phyloP scores from a whole-genome alignment of 1,284 basidiomycete genomes.

The Athelia sp. region DNA sequence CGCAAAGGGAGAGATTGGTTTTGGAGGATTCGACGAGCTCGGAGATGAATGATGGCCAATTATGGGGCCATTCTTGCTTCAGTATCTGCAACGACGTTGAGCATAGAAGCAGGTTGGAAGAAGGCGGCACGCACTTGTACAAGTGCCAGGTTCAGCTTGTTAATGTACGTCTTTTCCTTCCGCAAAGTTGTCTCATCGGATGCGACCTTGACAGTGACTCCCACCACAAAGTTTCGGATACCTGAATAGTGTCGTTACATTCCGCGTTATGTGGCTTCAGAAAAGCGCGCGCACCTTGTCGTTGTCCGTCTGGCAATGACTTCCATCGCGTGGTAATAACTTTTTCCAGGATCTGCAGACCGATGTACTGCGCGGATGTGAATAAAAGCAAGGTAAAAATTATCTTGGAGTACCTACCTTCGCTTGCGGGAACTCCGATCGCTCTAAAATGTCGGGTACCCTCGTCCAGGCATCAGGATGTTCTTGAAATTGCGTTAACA shows the following conservation, averaged over 20 bases:
- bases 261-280: not conserved
- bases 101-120: not conserved
- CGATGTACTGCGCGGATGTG: slow-evolving; percentile 68
- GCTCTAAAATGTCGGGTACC: slow-evolving; percentile 92
- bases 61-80: slow-evolving; percentile 99
- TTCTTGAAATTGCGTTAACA: slow-evolving; percentile 95
- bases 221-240: slow-evolving; percentile 96
- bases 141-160: slow-evolving; percentile 95
- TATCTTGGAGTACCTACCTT: slow-evolving; percentile 53
- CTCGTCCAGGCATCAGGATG: slow-evolving; percentile 98
- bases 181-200: slow-evolving; percentile 85
- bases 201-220: slow-evolving; percentile 87
- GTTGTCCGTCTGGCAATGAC: slow-evolving; percentile 89
- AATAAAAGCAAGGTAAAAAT: slow-evolving; percentile 10
- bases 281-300: slow-evolving; percentile 58
- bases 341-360: slow-evolving; percentile 92
- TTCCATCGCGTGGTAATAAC: slow-evolving; percentile 96
- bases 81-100: slow-evolving; percentile 65
- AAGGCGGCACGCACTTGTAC: slow-evolving; percentile 68
- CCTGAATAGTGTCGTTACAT: slow-evolving; percentile 39
- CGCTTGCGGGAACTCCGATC: slow-evolving; percentile 81
- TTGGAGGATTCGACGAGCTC: slow-evolving; percentile 98
- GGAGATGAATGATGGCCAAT: slow-evolving; percentile 98
- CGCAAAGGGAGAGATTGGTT: slow-evolving; percentile 93
- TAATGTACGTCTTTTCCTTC: slow-evolving; percentile 93